These are phyloP conservation scores for Scutellaria baicalensis DNA, from an alignment of 257 asterid species.

Conservation along the genomic window DNA sequence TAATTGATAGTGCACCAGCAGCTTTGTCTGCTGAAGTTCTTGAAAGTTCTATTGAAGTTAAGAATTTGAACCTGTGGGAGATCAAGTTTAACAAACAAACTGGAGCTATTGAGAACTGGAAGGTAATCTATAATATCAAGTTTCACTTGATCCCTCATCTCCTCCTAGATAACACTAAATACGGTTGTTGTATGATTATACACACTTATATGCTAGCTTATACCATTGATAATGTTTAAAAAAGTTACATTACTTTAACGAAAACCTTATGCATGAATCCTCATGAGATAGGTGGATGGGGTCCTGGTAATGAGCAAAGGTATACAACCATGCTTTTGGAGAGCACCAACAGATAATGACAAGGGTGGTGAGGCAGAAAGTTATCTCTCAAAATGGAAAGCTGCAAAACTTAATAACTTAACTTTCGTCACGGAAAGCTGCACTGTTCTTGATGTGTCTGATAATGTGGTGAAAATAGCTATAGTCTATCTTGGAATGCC, in stretches of 20 bases:
- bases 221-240: neutral
- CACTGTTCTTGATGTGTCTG: conserved; percentile 34
- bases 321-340: conserved; percentile 89
- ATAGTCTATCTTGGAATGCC: conserved; percentile 47
- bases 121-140: conserved; percentile 39
- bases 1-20: conserved; percentile 22
- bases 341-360: conserved; percentile 98
- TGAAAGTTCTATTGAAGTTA: conserved; percentile 47
- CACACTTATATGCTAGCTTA: neutral
- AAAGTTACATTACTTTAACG: neutral
- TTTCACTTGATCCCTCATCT: neutral
- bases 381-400: conserved; percentile 72
- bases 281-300: conserved; percentile 49
- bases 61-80: conserved; percentile 61
- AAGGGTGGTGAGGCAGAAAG: conserved; percentile 79
- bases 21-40: conserved; percentile 37
- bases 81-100: conserved; percentile 55
- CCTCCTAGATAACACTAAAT: neutral
- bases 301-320: conserved; percentile 62
- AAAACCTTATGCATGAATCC: neutral
- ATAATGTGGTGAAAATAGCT: conserved; percentile 46
- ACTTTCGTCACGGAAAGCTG: conserved; percentile 46
- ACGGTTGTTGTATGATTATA: no score
- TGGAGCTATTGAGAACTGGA: conserved; percentile 80
- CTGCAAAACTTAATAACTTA: conserved; percentile 51